Conservation (phyloP, 768 basidiomycete species). For the Rhodotorula toruloides region DNA sequence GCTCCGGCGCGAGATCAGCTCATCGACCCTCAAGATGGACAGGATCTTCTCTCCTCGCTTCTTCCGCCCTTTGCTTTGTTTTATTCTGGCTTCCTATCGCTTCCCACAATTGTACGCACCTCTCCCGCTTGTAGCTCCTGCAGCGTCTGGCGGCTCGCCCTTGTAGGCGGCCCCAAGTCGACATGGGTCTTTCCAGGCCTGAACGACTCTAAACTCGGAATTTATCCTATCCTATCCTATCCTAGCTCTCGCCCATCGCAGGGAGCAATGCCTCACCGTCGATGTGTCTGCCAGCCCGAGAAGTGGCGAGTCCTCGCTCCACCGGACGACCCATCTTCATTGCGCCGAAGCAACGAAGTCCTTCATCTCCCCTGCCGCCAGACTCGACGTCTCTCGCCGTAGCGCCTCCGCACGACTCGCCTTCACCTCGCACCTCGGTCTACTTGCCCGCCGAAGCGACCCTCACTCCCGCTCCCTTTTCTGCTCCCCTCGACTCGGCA, state of each 20-base stretch:
- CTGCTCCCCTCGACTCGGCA: background rate
- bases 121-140: background rate
- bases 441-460: background rate
- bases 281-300: background rate
- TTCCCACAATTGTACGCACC: background rate
- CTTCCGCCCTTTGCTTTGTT: no score
- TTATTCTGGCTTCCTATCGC: background rate
- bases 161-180: background rate
- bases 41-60: no score
- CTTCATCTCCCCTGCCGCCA: background rate
- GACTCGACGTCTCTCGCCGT: background rate
- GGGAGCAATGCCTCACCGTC: no score
- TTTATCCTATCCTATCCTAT: background rate
- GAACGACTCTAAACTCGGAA: background rate
- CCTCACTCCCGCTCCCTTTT: no score
- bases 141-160: background rate
- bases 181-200: conserved; percentile 36
- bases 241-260: no score
- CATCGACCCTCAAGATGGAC: no score
- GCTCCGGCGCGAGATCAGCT: background rate
- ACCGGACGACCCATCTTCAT: background rate
- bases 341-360: background rate
- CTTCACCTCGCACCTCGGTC: background rate
- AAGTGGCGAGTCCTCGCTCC: background rate
- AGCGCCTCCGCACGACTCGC: background rate